Percentiles rank a stretch among this genome's conserved stretches.
Evolutionary conservation across 192 early-diverging fungal genomes (phyloP).

Genomic region (Anaeromyces robustus): DNA sequence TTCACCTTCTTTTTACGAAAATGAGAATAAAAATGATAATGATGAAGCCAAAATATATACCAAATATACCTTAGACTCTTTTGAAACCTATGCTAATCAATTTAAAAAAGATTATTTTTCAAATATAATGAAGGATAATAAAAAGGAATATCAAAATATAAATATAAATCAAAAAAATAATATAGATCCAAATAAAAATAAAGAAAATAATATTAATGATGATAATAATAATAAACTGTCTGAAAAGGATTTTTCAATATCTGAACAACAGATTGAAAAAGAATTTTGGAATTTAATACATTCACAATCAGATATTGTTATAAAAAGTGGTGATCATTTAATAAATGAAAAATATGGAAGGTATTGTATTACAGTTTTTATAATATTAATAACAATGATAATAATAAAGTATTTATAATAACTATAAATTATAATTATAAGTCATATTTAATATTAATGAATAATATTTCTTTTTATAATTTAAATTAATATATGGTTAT

Average conservation of each 20-base stretch:
- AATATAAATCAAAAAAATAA: too few relatives aligned
- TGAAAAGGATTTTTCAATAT: not conserved
- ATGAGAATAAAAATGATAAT: not conserved
- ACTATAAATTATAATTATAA: too few relatives aligned
- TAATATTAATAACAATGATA: too few relatives aligned
- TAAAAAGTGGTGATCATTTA: not conserved
- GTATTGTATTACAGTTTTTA: too few relatives aligned
- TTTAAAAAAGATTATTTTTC: not conserved
- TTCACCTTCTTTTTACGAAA: not conserved
- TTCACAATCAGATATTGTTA: not conserved
- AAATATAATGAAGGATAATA: too few relatives aligned
- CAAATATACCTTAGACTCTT: not conserved
- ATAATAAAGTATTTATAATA: too few relatives aligned
- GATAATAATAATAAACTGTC: too few relatives aligned
- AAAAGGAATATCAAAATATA: not conserved
- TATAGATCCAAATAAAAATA: too few relatives aligned
- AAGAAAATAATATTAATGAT: too few relatives aligned
- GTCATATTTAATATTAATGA: too few relatives aligned
- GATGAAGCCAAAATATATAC: not conserved
- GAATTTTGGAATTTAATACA: not conserved
- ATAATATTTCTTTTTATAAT: too few relatives aligned
- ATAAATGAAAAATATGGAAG: not conserved
- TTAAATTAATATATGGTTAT: too few relatives aligned
- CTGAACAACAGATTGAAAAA: not conserved
- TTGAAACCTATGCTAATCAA: not conserved